Percentiles rank a stretch among this genome's conserved stretches.
Evolutionary conservation across 106 monocot genomes (phyloP).

Genomic region (Dendrobium nobile): DNA sequence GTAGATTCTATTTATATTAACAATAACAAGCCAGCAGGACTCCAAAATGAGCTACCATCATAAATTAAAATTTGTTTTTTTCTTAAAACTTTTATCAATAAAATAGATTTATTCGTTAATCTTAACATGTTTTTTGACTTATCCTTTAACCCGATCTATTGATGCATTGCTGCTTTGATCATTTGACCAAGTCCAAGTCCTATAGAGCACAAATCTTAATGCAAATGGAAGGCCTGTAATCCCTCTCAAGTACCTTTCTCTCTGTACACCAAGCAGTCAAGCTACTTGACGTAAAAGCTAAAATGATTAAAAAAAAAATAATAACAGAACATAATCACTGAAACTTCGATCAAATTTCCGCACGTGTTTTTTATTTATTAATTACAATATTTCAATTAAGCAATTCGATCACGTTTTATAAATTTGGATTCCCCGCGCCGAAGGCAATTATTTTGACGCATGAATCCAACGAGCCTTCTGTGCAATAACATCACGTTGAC

Average conservation of each 20-base stretch:
- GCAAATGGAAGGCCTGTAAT: background rate
- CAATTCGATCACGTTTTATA: conserved; percentile 6
- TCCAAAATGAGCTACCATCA: too few relatives aligned
- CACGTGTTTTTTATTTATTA: background rate
- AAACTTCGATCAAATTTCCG: background rate
- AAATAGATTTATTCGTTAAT: background rate
- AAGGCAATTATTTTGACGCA: background rate
- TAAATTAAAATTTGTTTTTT: too few relatives aligned
- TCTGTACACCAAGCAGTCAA: background rate
- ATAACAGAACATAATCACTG: background rate
- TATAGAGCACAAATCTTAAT: background rate
- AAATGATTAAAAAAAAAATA: background rate
- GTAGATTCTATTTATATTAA: too few relatives aligned
- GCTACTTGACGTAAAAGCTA: background rate
- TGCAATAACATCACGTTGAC: background rate
- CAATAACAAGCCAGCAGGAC: too few relatives aligned
- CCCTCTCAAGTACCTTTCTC: background rate
- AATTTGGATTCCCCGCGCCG: background rate
- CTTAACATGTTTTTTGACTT: background rate
- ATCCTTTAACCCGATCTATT: background rate
- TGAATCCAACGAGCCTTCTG: background rate
- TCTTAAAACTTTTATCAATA: too few relatives aligned
- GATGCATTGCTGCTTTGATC: background rate
- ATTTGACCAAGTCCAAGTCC: background rate
- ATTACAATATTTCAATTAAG: background rate